Conservation (phyloP, 2,329 filamentous ascomycete species). For the Cladophialophora immunda region DNA sequence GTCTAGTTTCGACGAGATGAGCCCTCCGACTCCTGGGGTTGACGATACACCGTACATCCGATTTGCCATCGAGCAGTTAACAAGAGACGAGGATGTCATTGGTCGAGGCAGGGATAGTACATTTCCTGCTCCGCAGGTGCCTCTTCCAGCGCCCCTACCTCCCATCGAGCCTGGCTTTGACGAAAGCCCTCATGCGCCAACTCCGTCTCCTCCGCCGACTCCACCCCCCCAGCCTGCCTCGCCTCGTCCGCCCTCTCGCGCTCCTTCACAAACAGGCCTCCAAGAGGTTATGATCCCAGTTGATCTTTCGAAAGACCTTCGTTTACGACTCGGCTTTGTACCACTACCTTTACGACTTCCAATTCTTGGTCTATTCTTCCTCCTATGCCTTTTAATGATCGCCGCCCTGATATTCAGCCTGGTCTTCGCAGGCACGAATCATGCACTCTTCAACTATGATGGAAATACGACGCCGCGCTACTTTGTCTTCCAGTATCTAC, state of each 20-base stretch:
- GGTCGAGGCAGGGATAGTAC: conserved; percentile 63
- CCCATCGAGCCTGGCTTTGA: conserved; percentile 6
- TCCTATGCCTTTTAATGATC: conserved; percentile 74
- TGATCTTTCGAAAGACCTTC: conserved; percentile 53
- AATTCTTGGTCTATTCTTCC: conserved; percentile 68
- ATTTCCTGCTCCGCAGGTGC: conserved; percentile 30
- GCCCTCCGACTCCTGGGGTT: conserved; percentile 73
- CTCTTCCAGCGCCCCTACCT: conserved; percentile 13
- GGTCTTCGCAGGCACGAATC: conserved; percentile 68
- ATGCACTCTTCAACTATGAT: conserved; percentile 73
- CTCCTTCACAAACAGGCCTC: conserved; percentile 28
- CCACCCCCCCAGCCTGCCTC: conserved; percentile 24
- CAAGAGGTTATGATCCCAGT: conserved; percentile 50
- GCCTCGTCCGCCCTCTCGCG: conserved; percentile 25
- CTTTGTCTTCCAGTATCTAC: conserved; percentile 86
- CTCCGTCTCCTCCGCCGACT: conserved; percentile 31
- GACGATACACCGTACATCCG: conserved; percentile 89
- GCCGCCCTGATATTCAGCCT: conserved; percentile 76
- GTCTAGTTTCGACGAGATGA: conserved; percentile 45
- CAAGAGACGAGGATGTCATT: conserved; percentile 72
- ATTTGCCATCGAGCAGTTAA: conserved; percentile 88
- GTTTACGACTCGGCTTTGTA: conserved; percentile 70
- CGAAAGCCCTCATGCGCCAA: conserved; percentile 10
- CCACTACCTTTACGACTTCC: conserved; percentile 74
- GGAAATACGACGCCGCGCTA: conserved; percentile 77